Conservation (phyloP, 208 protist genomes). For the Crithidia bombi region DNA sequence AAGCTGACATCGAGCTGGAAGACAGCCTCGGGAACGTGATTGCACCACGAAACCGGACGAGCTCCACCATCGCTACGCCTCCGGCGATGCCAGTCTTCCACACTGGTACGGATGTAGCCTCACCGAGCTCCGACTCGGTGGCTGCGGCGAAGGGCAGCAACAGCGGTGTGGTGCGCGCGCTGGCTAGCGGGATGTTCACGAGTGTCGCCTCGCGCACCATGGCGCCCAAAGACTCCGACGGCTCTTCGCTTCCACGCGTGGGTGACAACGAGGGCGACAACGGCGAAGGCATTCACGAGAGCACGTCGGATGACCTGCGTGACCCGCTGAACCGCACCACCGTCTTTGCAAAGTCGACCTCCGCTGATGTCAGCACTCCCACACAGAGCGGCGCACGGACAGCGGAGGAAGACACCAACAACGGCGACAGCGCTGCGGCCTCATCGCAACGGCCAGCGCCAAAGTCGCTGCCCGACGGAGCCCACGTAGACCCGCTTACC, state of each 20-base stretch:
- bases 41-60: neutral
- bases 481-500: neutral
- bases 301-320: neutral
- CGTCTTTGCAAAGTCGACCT: neutral
- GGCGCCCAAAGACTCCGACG: neutral
- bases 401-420: neutral
- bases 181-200: neutral
- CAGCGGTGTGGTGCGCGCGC: constrained; percentile 1
- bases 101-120: neutral
- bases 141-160: neutral
- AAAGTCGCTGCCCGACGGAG: neutral
- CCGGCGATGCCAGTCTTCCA: neutral
- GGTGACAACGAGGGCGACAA: neutral
- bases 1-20: constrained; percentile 3
- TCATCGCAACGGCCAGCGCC: neutral
- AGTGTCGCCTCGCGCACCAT: neutral
- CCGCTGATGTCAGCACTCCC: neutral
- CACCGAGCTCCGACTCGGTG: neutral
- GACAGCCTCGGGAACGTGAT: neutral
- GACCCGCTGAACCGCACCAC: neutral
- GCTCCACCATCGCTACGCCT: neutral
- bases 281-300: neutral
- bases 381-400: neutral
- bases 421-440: neutral
- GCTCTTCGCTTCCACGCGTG: neutral